Conservation (phyloP, 345 rosid species). For the Alliaria petiolata region DNA sequence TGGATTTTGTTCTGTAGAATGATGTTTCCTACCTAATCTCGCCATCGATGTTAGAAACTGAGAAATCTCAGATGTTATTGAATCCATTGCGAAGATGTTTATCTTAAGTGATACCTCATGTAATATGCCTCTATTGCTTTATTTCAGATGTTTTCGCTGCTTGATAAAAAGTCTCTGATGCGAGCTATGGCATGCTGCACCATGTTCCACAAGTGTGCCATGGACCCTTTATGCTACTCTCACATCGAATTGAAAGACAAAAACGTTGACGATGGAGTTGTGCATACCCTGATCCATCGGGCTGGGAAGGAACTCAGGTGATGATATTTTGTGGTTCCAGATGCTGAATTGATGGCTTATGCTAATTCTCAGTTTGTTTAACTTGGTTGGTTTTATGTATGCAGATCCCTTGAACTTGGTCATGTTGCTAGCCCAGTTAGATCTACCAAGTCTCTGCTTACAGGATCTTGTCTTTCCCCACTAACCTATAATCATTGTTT, state of each 20-base stretch:
- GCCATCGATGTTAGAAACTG: background rate
- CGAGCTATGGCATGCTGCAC: slow-evolving; percentile 69
- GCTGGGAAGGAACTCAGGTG: slow-evolving; percentile 75
- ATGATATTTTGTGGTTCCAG: slow-evolving; percentile 21
- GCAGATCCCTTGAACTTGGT: slow-evolving; percentile 70
- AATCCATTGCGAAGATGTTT: no score
- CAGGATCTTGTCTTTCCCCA: slow-evolving; percentile 60
- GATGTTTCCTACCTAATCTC: no score
- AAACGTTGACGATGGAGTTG: slow-evolving; percentile 56
- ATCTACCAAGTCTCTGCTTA: slow-evolving; percentile 43
- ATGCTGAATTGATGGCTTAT: background rate
- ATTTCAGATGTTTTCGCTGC: slow-evolving; percentile 67
- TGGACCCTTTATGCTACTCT: slow-evolving; percentile 67
- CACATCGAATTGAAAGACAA: slow-evolving; percentile 56
- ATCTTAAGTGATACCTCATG: no score
- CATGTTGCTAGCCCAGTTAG: slow-evolving; percentile 45
- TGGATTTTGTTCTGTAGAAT: background rate
- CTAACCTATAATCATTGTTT: slow-evolving; percentile 18
- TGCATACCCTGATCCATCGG: slow-evolving; percentile 57
- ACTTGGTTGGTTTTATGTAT: background rate
- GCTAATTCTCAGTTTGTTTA: background rate
- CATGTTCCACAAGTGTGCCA: slow-evolving; percentile 70
- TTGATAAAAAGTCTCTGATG: slow-evolving; percentile 68
- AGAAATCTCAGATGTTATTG: background rate
- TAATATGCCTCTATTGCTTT: background rate